Evolutionary conservation across 371 early-diverging fungal species (phyloP), one percentile per base, ranked within the genome.

Genomic region (Lichtheimia ornata): DNA sequence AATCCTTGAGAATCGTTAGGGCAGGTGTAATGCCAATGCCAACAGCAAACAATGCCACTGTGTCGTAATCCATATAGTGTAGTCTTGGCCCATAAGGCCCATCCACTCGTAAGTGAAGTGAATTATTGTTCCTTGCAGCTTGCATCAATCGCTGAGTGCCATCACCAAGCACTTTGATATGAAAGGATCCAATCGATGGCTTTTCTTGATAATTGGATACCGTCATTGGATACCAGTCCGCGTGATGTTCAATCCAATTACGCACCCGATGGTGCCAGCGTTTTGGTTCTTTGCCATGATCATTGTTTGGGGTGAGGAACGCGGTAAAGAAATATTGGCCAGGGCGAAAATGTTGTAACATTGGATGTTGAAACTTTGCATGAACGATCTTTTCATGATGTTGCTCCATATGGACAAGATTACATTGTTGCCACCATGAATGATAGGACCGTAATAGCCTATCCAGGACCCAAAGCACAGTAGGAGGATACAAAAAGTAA

Each of bases 21-120:
- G 74, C 74, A 24, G 79, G 79, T 2, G 79, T 79, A 27, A 70
- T 59, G 66, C 79, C 79, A 40, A 79, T 74, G 51, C 79, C 79
- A 24, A 74, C 61, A 49, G 67, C 72, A 58, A 68, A 73, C 12
- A 63, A 51, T 28, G 58, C 71, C 35, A 76, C 44, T 1, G 72
- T 62, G 13, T 59, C 58, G 50, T 76, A 72, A 56, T 79, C 79
- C 59, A 72, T 71, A 22, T 66, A 74, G 24, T 63, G 65, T 18
- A 76, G 56, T 5, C 64, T 59, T 27, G 79, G 70, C 5, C 79
- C 79, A 59, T 72, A 76, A 0, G 74, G 74, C 20, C 79, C 79
- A 65, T 79, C 79, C 12, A 79, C 64, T 9, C 66, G 61, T 13
- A 79, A 62, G 4, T 24, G 17, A 4, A 79, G n/a, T 5, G 50